A percentile compares a stretch with the other conserved stretches of the same genome.
These are phyloP conservation scores for Eutrema salsugineum DNA, from an alignment of 441 rosid species.

Conservation along the genomic window DNA sequence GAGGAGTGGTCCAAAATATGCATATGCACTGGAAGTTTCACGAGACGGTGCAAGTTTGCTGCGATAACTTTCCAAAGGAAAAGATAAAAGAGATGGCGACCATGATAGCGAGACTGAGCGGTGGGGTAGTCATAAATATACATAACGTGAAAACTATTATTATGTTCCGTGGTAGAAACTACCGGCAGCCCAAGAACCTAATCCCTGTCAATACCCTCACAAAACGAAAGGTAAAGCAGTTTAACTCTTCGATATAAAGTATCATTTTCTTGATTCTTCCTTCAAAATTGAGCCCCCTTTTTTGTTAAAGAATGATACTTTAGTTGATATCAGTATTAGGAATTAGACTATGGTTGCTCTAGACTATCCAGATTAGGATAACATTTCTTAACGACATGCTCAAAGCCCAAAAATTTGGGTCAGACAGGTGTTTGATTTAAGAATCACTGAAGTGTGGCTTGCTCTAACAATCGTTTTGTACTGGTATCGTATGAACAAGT, in stretches of 20 bases:
- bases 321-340: neutral
- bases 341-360: neutral
- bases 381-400: neutral
- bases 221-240: slow-evolving; percentile 72
- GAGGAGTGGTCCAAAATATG: slow-evolving; percentile 98
- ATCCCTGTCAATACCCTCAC: slow-evolving; percentile 96
- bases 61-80: slow-evolving; percentile 91
- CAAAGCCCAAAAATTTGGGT: neutral
- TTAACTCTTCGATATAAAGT: neutral
- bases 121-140: slow-evolving; percentile 81
- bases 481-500: slow-evolving; percentile 14
- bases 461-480: neutral
- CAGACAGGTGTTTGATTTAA: neutral
- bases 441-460: neutral
- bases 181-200: slow-evolving; percentile 89
- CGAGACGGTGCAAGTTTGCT: slow-evolving; percentile 96
- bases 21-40: slow-evolving; percentile 99
- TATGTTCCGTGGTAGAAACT: slow-evolving; percentile 98
- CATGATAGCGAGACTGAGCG: slow-evolving; percentile 86
- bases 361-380: neutral
- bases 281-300: neutral
- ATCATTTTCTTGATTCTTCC: slow-evolving; percentile 3
- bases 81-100: slow-evolving; percentile 94
- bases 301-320: neutral
- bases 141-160: slow-evolving; percentile 92